phyloP scores from a whole-genome alignment of 805 yeast species.

The Pichia ethanolica region DNA sequence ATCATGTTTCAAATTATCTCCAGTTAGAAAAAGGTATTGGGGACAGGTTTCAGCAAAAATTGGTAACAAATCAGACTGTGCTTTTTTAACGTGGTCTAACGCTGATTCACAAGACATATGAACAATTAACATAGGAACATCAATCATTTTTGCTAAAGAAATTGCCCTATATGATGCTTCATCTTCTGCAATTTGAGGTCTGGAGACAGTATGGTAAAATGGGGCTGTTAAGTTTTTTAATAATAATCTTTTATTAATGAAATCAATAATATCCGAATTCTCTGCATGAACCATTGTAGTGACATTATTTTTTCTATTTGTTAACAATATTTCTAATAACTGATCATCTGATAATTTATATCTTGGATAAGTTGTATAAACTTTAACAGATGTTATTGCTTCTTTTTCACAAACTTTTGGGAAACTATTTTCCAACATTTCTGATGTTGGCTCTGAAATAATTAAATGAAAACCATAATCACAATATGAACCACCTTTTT shows the following conservation, averaged over 20 bases:
- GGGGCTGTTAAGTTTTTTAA: conserved; percentile 33
- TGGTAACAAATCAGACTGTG: conserved; percentile 34
- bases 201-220: conserved; percentile 36
- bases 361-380: conserved; percentile 39
- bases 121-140: conserved; percentile 39
- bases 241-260: conserved; percentile 26
- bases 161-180: conserved; percentile 43
- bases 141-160: conserved; percentile 33
- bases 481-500: conserved; percentile 13
- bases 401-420: conserved; percentile 26
- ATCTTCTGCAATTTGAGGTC: conserved; percentile 38
- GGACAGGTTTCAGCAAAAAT: conserved; percentile 44
- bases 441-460: conserved; percentile 9
- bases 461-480: conserved; percentile 21
- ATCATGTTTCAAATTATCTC: conserved; percentile 26
- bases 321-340: conserved; percentile 30
- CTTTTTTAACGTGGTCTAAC: conserved; percentile 32
- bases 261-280: conserved; percentile 36
- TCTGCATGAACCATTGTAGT: conserved; percentile 46
- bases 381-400: conserved; percentile 33
- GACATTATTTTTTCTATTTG: conserved; percentile 33
- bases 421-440: conserved; percentile 18
- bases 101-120: conserved; percentile 39
- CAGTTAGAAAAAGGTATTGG: conserved; percentile 37
- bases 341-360: conserved; percentile 33